These are phyloP conservation scores for Erigeron canadensis DNA, from an alignment of 129 eudicot genomes.

Conservation along the genomic window DNA sequence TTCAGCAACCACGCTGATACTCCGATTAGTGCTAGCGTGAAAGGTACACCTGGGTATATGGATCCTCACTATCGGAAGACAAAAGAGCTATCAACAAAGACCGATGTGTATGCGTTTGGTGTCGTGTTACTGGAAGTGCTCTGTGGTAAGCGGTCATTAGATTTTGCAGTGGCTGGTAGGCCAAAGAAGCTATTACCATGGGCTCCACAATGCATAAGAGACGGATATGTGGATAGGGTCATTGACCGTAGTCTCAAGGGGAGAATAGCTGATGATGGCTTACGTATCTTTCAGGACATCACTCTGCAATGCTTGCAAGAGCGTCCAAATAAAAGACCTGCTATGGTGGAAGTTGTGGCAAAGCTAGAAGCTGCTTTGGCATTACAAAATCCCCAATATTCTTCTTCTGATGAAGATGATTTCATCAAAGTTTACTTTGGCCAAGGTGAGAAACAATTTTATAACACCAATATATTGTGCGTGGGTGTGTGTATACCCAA, in stretches of 20 bases:
- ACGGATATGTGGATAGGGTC: not conserved
- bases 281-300: not conserved
- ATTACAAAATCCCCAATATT: not conserved
- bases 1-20: not conserved
- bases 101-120: constrained; percentile 17
- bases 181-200: not conserved
- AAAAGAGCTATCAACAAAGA: not conserved
- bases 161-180: not conserved
- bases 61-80: not conserved
- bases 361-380: constrained; percentile 4
- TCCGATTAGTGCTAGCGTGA: not conserved
- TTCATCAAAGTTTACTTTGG: not conserved
- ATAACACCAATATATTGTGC: no score
- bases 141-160: not conserved
- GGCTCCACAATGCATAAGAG: constrained; percentile 15
- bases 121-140: constrained; percentile 13
- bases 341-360: constrained; percentile 16
- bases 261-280: constrained; percentile 8
- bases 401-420: not conserved
- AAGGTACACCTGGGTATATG: constrained; percentile 6
- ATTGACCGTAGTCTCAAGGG: constrained; percentile 5
- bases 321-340: constrained; percentile 11
- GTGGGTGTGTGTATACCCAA: no score
- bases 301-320: constrained; percentile 13
- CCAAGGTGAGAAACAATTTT: not conserved